These are phyloP conservation scores for Hymenoscyphus fraxineus DNA, from an alignment of 2,329 filamentous ascomycete genomes.

Conservation along the genomic window DNA sequence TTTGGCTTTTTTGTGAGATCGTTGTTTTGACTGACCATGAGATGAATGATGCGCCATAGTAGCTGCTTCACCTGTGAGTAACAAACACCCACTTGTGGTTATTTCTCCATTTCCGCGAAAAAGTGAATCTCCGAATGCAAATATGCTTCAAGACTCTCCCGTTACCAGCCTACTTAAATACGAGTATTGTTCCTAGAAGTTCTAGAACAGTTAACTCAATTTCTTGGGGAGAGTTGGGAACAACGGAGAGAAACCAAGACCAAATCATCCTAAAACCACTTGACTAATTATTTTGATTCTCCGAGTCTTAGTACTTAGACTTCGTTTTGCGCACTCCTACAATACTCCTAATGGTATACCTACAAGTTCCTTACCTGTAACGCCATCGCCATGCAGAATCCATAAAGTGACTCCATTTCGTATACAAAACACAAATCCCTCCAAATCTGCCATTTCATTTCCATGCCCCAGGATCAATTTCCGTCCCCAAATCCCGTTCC, in stretches of 20 bases:
- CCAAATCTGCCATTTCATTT: constrained; percentile 12
- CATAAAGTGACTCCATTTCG: not conserved
- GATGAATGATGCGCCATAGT: not conserved
- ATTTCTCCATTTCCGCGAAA: not conserved
- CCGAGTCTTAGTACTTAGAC: too few species aligned
- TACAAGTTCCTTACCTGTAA: constrained; percentile 7
- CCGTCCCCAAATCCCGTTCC: constrained; percentile 71
- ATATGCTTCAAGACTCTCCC: not conserved
- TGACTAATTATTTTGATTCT: too few species aligned
- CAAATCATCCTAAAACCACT: too few species aligned
- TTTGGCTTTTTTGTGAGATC: not conserved
- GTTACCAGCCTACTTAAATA: too few species aligned
- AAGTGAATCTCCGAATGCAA: not conserved
- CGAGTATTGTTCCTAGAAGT: too few species aligned
- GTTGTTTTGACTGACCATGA: not conserved
- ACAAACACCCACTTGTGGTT: not conserved
- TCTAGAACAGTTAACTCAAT: too few species aligned
- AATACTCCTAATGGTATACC: constrained; percentile 1
- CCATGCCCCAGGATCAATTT: constrained; percentile 58
- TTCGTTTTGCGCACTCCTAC: not conserved
- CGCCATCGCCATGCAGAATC: constrained; percentile 19
- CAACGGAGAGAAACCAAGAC: too few species aligned
- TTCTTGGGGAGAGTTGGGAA: too few species aligned
- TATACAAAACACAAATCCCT: not conserved
- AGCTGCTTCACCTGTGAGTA: not conserved